Evolutionary conservation across 768 basidiomycete genomes (phyloP), one percentile per base, ranked within the genome.

Genomic region (Phanerochaete sordida): DNA sequence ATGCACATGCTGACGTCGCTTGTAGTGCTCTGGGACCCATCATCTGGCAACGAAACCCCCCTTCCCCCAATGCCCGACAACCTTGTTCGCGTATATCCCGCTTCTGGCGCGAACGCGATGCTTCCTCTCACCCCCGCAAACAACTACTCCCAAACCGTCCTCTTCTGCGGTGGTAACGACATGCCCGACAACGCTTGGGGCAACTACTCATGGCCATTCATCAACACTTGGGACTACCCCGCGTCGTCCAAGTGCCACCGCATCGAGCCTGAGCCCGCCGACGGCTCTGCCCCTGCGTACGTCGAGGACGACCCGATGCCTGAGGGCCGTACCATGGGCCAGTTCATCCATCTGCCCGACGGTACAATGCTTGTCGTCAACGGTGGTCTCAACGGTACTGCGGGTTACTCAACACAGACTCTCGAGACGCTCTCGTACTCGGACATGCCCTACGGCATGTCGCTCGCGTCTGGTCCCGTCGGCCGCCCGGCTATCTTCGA

Each of bases 121-220:
- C 81, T 98, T 0, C 95, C 95, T 7, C 80, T 98, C 19, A 95
- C 91, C 1, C 89, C 91, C 4, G 88, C 80, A 26, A 97, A 96
- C 76, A 88, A 91, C 69, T 98, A 91, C 71, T 84, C 80, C 0
- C 91, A 89, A 0, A 92, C 93, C 0, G 70, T 97, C 46, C 67
- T 98, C 46, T 95, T 98, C 75, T 98, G 95, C 64, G 95, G 95
- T 52, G 96, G 96, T 27, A 83, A 84, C 9, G 80, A 89, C 70
- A 88, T 96, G 82, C 77, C 86, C 2, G 86, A 84, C 16, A 76
- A 79, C 8, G 77, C 77, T 47, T 96, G 86, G 77, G 93, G 93
- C 51, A 82, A 92, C 72, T 94, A 93, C 68, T 78, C 84, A 2
- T 83, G 74, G 70, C 90, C 92, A 6, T 81, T 77, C 62, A 84